A percentile compares a stretch with the other conserved stretches of the same genome.
phyloP scores from a whole-genome alignment of 1,139 yeast genomes.

The Candida tunisiensis region DNA sequence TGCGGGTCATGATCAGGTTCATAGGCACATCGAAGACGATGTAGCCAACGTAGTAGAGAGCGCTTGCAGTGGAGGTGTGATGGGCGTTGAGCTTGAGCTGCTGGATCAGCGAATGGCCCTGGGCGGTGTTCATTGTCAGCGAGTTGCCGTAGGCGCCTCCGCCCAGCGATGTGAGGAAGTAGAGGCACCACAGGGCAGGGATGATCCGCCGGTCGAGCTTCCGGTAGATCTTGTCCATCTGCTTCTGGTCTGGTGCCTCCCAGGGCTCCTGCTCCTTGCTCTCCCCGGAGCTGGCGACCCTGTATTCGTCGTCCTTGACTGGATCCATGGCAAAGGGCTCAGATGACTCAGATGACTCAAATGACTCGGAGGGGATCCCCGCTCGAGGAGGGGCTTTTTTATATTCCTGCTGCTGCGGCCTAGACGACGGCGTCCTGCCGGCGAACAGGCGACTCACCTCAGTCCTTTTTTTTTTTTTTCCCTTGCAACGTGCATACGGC shows the following conservation, averaged over 20 bases:
- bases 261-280: too few relatives aligned
- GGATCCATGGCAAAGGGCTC: too few relatives aligned
- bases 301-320: too few relatives aligned
- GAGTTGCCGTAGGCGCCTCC: constrained; percentile 65
- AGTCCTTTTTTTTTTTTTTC: too few relatives aligned
- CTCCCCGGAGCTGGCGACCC: too few relatives aligned
- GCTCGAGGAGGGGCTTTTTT: too few relatives aligned
- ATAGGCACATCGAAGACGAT: constrained; percentile 77
- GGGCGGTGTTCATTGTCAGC: constrained; percentile 56
- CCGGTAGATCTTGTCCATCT: constrained; percentile 43
- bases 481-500: too few relatives aligned
- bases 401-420: too few relatives aligned
- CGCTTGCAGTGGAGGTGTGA: constrained; percentile 59
- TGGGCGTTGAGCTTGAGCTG: constrained; percentile 34
- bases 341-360: too few relatives aligned
- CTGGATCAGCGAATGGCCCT: constrained; percentile 45
- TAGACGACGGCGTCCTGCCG: too few relatives aligned
- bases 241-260: constrained; percentile 9
- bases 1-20: constrained; percentile 71
- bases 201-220: constrained; percentile 56
- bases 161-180: constrained; percentile 69
- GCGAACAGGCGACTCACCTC: too few relatives aligned
- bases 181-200: constrained; percentile 71
- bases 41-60: constrained; percentile 68
- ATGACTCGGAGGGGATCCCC: too few relatives aligned